A percentile compares a stretch with the other conserved stretches of the same genome.
Evolutionary conservation across 2,329 filamentous ascomycete species (phyloP).

Genomic region (Ilyonectria sp.): DNA sequence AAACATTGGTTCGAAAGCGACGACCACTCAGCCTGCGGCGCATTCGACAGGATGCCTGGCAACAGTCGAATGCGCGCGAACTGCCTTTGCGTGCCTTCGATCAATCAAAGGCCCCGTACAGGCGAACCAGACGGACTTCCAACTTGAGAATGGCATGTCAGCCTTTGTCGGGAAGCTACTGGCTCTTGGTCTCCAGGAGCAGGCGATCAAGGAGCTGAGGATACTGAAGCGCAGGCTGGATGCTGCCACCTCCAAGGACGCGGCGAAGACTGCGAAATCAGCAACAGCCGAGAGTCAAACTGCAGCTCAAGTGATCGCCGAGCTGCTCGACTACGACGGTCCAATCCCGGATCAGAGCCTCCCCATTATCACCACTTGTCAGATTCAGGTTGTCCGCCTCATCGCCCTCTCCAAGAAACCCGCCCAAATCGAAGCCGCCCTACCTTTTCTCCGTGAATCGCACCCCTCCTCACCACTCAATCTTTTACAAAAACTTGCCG

Average conservation of each 20-base stretch:
- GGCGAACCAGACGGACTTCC: constrained; percentile 72
- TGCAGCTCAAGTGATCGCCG: constrained; percentile 60
- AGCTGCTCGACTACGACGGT: constrained; percentile 74
- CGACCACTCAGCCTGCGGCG: constrained; percentile 47
- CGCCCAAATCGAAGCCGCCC: constrained; percentile 68
- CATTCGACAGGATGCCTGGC: constrained; percentile 65
- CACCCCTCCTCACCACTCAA: constrained; percentile 71
- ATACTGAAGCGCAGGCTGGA: constrained; percentile 77
- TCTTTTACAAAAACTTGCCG: constrained; percentile 66
- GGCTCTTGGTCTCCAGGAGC: constrained; percentile 74
- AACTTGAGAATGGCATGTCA: constrained; percentile 82
- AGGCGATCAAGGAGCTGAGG: constrained; percentile 78
- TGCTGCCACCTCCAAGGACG: constrained; percentile 42
- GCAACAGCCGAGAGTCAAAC: constrained; percentile 50
- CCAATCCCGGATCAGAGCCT: constrained; percentile 62
- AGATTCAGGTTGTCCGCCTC: constrained; percentile 76
- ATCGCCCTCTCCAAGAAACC: constrained; percentile 74
- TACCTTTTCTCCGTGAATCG: constrained; percentile 69
- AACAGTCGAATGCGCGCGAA: constrained; percentile 77
- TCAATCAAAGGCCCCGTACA: constrained; percentile 68
- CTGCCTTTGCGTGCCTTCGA: constrained; percentile 77
- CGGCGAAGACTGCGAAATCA: constrained; percentile 52
- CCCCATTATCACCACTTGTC: constrained; percentile 72
- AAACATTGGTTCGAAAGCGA: constrained; percentile 53
- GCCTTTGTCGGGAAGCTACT: constrained; percentile 78